A percentile compares a stretch with the other conserved stretches of the same genome.
Evolutionary conservation across 1,284 basidiomycete species (phyloP).

Genomic region (Trichosporon asahii): DNA sequence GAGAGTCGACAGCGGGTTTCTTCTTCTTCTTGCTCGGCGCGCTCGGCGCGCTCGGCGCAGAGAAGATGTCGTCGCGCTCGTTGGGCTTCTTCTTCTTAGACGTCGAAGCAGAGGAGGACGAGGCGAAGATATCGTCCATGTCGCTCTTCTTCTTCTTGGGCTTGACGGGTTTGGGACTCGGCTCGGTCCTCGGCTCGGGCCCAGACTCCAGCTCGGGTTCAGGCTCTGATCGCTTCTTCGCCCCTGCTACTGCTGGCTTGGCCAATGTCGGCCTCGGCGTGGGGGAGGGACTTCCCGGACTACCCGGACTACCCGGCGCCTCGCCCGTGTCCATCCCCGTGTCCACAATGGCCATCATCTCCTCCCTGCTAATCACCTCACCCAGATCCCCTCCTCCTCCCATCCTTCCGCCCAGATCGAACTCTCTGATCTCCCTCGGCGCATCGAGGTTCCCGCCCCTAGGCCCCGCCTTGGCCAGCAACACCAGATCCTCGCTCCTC

Average conservation of each 20-base stretch:
- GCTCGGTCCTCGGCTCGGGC: no score
- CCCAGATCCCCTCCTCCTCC: background rate
- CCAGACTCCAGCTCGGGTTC: background rate
- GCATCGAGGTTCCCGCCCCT: background rate
- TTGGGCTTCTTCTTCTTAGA: constrained; percentile 1
- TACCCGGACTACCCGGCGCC: no score
- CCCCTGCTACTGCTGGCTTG: no score
- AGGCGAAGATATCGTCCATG: background rate
- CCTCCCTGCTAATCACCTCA: background rate
- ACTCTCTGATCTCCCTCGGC: background rate
- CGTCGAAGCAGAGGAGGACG: background rate
- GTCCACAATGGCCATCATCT: background rate
- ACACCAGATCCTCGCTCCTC: background rate
- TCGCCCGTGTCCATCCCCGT: no score
- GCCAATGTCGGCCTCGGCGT: no score
- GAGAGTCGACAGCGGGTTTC: no score
- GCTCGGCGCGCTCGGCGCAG: no score
- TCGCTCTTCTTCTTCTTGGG: background rate
- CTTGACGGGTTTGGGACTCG: no score
- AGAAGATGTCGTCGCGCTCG: background rate
- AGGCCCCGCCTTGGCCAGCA: background rate
- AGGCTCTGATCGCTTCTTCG: background rate
- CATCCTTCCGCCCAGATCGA: background rate
- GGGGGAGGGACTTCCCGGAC: no score
- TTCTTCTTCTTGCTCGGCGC: no score